Evolutionary conservation across 441 rosid species (phyloP), one percentile per base, ranked within the genome.

Genomic region (Syzygium syzygioides): DNA sequence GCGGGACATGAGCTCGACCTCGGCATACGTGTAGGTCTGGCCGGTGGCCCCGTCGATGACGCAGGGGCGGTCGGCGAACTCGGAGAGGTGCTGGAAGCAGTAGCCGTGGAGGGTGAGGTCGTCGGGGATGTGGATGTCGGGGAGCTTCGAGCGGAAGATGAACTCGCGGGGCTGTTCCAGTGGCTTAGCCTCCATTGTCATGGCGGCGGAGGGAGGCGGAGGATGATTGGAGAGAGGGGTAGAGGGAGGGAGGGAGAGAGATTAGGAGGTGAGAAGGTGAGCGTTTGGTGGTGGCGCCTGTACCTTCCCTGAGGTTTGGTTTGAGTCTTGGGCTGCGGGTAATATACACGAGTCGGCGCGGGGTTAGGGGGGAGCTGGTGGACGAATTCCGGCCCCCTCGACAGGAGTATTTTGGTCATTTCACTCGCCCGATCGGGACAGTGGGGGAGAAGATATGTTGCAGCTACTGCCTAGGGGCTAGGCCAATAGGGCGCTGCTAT

Each of bases 91-190:
- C 85, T 95, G 87, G 55, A 95, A 95, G 93, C 96, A 94, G 86
- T 94, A 95, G 4, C 91, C 71, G 86, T 93, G 96, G 26, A 95
- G 88, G 57, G 96, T 94, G 87, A 95, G 97, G 88, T 94, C 94
- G 87, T 92, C 89, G 14, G 96, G 96, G 91, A 95, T 92, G 90
- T 93, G 86, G 86, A 95, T 95, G 86, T 94, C 95, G 1, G 95
- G 94, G 48, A 95, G 95, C 86, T 91, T 94, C n/a, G 97, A 95
- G 14, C 95, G 92, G 92, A 93, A 94, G 85, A 94, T 90, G 93
- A 93, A 91, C 9, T 94, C 93, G n/a, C 9, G 18, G 32, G 86
- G 25, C 57, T 84, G 56, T 25, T 50, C 86, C 57, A n/a, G 13
- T 5, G 55, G 86, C 57, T 85, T 34, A 12, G 50, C 26, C 3